These are phyloP conservation scores for Aspergillus hiratsukae DNA, from an alignment of 2,329 filamentous ascomycete species.

Conservation along the genomic window DNA sequence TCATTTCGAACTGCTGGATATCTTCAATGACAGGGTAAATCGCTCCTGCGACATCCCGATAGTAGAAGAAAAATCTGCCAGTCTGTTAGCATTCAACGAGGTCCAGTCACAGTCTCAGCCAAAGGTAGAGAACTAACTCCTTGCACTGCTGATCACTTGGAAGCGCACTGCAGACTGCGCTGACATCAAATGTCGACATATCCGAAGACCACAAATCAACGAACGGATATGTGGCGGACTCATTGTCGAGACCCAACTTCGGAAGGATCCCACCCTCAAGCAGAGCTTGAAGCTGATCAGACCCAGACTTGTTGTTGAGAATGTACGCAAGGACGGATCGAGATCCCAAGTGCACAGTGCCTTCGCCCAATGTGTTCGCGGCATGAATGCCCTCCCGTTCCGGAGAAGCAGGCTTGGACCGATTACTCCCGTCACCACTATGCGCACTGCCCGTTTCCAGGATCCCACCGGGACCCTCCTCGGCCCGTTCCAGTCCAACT, in stretches of 20 bases:
- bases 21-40: constrained; percentile 60
- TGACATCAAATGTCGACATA: constrained; percentile 53
- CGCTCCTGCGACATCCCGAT: constrained; percentile 55
- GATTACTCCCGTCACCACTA: constrained; percentile 27
- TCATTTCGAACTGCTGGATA: constrained; percentile 50
- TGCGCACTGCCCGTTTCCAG: constrained; percentile 29
- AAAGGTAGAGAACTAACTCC: constrained; percentile 33
- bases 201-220: constrained; percentile 62
- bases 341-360: constrained; percentile 59
- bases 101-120: neutral
- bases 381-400: constrained; percentile 57
- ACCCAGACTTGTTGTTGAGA: constrained; percentile 49
- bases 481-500: constrained; percentile 35
- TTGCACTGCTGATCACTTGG: constrained; percentile 56
- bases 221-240: constrained; percentile 61
- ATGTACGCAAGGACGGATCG: constrained; percentile 60
- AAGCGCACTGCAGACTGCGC: constrained; percentile 55
- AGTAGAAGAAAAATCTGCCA: constrained; percentile 52
- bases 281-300: constrained; percentile 49
- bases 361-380: constrained; percentile 55
- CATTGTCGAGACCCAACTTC: constrained; percentile 60
- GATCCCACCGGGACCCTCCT: constrained; percentile 23
- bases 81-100: constrained; percentile 7
- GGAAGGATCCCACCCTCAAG: constrained; percentile 59
- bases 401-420: constrained; percentile 31